These are phyloP conservation scores for Penicillium expansum DNA, from an alignment of 2,329 filamentous ascomycete species.

Conservation along the genomic window DNA sequence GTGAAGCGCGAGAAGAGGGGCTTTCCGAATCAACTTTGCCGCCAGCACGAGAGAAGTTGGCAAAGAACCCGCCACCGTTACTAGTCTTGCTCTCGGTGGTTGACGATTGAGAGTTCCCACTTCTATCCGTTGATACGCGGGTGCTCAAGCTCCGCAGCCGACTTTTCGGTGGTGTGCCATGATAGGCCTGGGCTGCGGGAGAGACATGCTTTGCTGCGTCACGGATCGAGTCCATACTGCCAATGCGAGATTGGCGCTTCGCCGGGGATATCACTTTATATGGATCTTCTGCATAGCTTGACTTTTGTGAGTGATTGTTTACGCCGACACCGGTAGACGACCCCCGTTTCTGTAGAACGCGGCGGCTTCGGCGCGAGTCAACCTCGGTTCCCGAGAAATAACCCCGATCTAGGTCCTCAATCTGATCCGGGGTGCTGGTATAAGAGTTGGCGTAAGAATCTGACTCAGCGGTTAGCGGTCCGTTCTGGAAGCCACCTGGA, in stretches of 20 bases:
- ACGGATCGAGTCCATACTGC: conserved; percentile 71
- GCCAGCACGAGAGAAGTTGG: conserved; percentile 46
- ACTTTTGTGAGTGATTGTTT: conserved; percentile 62
- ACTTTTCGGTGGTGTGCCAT: conserved; percentile 51
- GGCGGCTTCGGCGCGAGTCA: conserved; percentile 68
- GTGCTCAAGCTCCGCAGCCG: conserved; percentile 62
- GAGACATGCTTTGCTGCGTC: conserved; percentile 54
- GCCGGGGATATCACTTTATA: conserved; percentile 63
- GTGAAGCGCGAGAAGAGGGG: conserved; percentile 48
- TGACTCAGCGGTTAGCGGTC: conserved; percentile 27
- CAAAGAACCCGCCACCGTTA: conserved; percentile 28
- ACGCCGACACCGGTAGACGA: conserved; percentile 40
- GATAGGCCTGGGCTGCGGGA: conserved; percentile 67
- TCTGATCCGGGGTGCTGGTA: conserved; percentile 31
- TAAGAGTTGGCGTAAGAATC: conserved; percentile 25
- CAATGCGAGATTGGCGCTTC: conserved; percentile 72
- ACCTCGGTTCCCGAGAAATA: conserved; percentile 91
- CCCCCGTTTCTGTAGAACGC: conserved; percentile 73
- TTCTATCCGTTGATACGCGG: conserved; percentile 41
- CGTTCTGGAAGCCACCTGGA: conserved; percentile 17
- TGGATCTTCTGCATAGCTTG: conserved; percentile 75
- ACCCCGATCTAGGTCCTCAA: conserved; percentile 72
- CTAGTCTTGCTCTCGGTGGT: conserved; percentile 55
- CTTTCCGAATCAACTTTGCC: conserved; percentile 50
- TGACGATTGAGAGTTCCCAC: conserved; percentile 47